Conservation (phyloP, 495 filamentous ascomycete genomes). For the Penicillium arizonense region DNA sequence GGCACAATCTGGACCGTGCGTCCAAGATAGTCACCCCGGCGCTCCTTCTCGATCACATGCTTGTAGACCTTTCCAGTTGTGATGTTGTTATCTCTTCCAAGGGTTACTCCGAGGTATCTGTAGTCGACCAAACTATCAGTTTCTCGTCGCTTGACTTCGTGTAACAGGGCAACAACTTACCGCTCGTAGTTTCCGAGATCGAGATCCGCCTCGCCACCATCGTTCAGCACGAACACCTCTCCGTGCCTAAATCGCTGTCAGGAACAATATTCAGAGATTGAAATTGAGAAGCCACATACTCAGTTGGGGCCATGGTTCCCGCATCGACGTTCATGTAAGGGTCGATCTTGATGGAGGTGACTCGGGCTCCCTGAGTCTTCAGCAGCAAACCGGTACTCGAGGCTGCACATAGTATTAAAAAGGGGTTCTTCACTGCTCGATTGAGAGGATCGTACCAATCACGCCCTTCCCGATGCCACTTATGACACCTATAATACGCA, state of each 20-base stretch:
- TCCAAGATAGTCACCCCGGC: constrained; percentile 83
- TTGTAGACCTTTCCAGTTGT: constrained; percentile 89
- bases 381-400: constrained; percentile 65
- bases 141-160: constrained; percentile 67
- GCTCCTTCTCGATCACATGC: constrained; percentile 77
- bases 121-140: constrained; percentile 56
- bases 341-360: constrained; percentile 65
- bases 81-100: constrained; percentile 27
- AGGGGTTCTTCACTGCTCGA: not conserved
- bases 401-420: constrained; percentile 33
- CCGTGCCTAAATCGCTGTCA: constrained; percentile 52
- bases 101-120: constrained; percentile 24
- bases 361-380: constrained; percentile 77
- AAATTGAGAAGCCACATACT: constrained; percentile 48
- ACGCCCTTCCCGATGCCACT: constrained; percentile 82
- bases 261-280: not conserved
- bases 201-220: constrained; percentile 82
- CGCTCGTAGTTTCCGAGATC: constrained; percentile 97
- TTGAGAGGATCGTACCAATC: constrained; percentile 41
- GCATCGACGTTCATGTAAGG: constrained; percentile 65
- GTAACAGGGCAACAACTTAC: constrained; percentile 67
- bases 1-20: constrained; percentile 93
- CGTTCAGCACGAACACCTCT: constrained; percentile 71
- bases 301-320: constrained; percentile 74
- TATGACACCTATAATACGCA: constrained; percentile 58